Evolutionary conservation across 495 filamentous ascomycete genomes (phyloP).

Genomic region (Xylaria venustula): DNA sequence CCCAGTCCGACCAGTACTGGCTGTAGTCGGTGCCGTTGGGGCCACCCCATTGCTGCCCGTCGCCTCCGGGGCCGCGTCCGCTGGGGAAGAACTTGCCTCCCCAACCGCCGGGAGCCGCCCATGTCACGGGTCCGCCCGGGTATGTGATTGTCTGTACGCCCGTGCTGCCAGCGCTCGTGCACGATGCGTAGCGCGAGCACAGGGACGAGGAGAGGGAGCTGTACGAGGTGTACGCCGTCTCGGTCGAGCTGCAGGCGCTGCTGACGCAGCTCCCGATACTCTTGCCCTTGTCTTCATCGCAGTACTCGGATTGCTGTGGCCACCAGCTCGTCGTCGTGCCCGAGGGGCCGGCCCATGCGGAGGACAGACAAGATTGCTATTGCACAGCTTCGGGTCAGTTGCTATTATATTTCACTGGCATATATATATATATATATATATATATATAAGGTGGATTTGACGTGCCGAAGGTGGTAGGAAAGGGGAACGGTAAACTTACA

Average conservation of each 20-base stretch:
- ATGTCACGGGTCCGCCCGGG: constrained; percentile 39
- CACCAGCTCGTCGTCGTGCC: constrained; percentile 28
- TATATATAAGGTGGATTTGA: too few relatives aligned
- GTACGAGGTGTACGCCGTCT: constrained; percentile 40
- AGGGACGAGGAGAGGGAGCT: constrained; percentile 40
- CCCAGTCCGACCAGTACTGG: constrained; percentile 33
- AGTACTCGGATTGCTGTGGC: constrained; percentile 46
- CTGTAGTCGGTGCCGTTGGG: constrained; percentile 16
- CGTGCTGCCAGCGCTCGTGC: constrained; percentile 38
- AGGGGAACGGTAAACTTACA: constrained; percentile 28
- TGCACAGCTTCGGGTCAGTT: background rate
- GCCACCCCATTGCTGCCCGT: constrained; percentile 8
- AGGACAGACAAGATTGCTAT: constrained; percentile 44
- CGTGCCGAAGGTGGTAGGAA: background rate
- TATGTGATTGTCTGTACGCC: constrained; percentile 41
- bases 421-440: too few relatives aligned
- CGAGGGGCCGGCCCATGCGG: constrained; percentile 32
- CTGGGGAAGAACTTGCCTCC: constrained; percentile 13
- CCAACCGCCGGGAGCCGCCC: constrained; percentile 30
- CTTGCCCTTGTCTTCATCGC: constrained; percentile 33
- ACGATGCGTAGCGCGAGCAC: constrained; percentile 37
- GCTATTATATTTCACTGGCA: too few relatives aligned
- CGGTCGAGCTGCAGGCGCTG: constrained; percentile 36
- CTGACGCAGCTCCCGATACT: constrained; percentile 36
- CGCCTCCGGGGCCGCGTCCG: constrained; percentile 7